Evolutionary conservation across 306 rosid genomes (phyloP), one percentile per base, ranked within the genome.

Genomic region (Pyrus communis): DNA sequence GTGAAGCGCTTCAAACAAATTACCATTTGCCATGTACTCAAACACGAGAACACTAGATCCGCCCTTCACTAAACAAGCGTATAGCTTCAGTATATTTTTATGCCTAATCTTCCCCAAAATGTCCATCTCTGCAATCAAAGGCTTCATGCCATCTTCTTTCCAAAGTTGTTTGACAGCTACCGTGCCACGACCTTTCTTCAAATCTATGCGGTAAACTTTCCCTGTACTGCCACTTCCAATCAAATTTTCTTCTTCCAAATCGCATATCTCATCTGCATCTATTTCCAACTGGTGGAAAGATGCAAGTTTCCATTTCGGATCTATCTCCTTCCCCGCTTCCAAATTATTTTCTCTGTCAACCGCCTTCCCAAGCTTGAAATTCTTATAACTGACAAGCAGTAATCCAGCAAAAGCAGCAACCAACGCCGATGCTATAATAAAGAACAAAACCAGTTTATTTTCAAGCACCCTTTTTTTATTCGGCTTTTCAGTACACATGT

Each of bases 161-260:
- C 96, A 77, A 10, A 96, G 84, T 62, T 87, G 87, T 81, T 96
- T 96, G 43, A 92, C 97, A 7, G 99, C 99, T 82, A 96, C 97
- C 1, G 79, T 81, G 22, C 76, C 70, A 0, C 93, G 70, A 18
- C 65, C 86, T 78, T 82, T 88, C 85, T 77, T 89, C 85, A 89
- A 77, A 61, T 84, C 91, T 71, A 91, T 77, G 67, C 99, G 88
- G 79, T 92, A 92, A 66, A 96, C 99, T 77, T 86, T 96, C 75
- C 97, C 99, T 0, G 99, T 89, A 57, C 93, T 87, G 9, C 99
- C 99, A 25, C 90, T 89, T 6, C 99, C 99, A 58, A 96, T 89
- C 82, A 96, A 78, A 77, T 89, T 87, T 67, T 83, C 89, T 81
- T 91, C 96, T 67, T 89, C 81, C 79, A 96, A 82, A 74, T 79